Evolutionary conservation across 768 basidiomycete genomes (phyloP).

Genomic region (Galerina marginata): DNA sequence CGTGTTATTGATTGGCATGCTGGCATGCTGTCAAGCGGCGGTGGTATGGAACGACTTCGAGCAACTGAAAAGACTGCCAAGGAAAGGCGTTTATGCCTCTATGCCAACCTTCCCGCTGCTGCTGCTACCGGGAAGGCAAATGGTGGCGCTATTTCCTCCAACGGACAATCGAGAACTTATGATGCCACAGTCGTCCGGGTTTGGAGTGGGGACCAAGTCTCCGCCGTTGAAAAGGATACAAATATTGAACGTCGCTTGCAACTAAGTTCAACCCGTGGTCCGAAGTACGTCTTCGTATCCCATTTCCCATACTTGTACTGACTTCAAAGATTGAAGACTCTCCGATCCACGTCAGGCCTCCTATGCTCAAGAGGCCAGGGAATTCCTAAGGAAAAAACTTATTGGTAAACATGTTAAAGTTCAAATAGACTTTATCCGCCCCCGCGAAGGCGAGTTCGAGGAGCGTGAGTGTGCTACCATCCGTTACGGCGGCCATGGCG

Average conservation of each 20-base stretch:
- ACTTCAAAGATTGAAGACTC: constrained; percentile 48
- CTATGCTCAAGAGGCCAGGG: constrained; percentile 91
- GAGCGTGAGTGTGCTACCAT: constrained; percentile 92
- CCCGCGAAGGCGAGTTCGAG: constrained; percentile 91
- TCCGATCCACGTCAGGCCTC: constrained; percentile 86
- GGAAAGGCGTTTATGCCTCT: constrained; percentile 73
- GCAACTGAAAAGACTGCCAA: constrained; percentile 83
- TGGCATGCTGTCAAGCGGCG: constrained; percentile 84
- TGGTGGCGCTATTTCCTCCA: constrained; percentile 42
- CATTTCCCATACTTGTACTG: background rate
- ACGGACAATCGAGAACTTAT: constrained; percentile 59
- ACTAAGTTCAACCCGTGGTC: constrained; percentile 86
- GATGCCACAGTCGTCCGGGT: constrained; percentile 85
- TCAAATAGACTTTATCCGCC: constrained; percentile 89
- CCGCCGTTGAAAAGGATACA: constrained; percentile 73
- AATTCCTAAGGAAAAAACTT: constrained; percentile 89
- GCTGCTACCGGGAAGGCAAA: constrained; percentile 51
- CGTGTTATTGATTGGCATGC: constrained; percentile 98
- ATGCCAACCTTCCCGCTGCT: constrained; percentile 55
- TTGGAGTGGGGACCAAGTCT: constrained; percentile 93
- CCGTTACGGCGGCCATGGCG: constrained; percentile 80
- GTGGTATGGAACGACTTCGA: constrained; percentile 88
- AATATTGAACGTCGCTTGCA: constrained; percentile 84
- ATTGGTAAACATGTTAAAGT: constrained; percentile 89
- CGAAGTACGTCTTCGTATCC: constrained; percentile 57